Evolutionary conservation across 2,329 filamentous ascomycete species (phyloP).

Genomic region (Apiospora kogelbergensis): DNA sequence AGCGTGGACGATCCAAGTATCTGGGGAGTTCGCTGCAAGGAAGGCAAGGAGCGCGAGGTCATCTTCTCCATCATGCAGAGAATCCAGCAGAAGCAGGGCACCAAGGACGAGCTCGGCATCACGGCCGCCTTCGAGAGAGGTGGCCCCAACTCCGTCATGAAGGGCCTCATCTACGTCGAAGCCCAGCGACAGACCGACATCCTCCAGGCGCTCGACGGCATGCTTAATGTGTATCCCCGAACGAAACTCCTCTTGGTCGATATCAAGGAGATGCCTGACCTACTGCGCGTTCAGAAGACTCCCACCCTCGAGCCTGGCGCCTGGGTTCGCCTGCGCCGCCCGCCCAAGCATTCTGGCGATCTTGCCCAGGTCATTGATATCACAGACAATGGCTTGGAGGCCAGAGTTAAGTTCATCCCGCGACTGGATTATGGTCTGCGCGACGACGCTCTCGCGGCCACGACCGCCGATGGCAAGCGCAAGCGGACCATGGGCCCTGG

Average conservation of each 20-base stretch:
- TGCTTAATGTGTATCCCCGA: conserved; percentile 87
- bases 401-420: conserved; percentile 83
- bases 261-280: conserved; percentile 95
- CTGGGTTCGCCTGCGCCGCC: conserved; percentile 85
- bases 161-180: conserved; percentile 94
- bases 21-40: conserved; percentile 90
- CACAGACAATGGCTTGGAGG: conserved; percentile 87
- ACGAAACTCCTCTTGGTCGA: conserved; percentile 86
- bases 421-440: conserved; percentile 88
- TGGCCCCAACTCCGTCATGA: conserved; percentile 75
- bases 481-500: conserved; percentile 66
- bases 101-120: conserved; percentile 79
- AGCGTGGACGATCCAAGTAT: conserved; percentile 95
- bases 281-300: conserved; percentile 87
- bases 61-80: conserved; percentile 86
- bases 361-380: conserved; percentile 90
- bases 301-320: conserved; percentile 82
- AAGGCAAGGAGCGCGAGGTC: conserved; percentile 92
- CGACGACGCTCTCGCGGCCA: conserved; percentile 61
- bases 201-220: conserved; percentile 74
- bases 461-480: conserved; percentile 66
- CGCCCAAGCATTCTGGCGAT: conserved; percentile 81
- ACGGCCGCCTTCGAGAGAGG: conserved; percentile 91
- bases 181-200: conserved; percentile 86
- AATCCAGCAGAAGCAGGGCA: conserved; percentile 75